Conservation (phyloP, 805 yeast species). For the Barnettozyma populi region DNA sequence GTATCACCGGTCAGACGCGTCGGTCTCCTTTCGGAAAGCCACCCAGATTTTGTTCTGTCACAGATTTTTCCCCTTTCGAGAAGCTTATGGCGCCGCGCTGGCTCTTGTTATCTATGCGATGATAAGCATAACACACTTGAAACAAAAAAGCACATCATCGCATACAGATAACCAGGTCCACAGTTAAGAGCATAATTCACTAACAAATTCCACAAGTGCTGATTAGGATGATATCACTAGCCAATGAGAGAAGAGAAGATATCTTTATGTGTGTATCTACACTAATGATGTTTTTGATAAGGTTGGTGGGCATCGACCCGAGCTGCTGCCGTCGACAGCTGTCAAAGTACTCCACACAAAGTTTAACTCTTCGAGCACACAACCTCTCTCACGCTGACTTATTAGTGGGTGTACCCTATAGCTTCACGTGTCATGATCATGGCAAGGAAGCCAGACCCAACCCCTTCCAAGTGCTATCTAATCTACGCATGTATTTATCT, state of each 20-base stretch:
- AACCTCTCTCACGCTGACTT: too few species aligned
- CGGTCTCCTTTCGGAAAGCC: background rate
- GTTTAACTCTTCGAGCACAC: too few species aligned
- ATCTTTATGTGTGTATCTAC: too few species aligned
- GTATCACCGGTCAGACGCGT: background rate
- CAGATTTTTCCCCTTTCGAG: background rate
- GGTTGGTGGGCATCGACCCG: too few species aligned
- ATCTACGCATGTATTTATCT: too few species aligned
- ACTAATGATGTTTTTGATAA: background rate
- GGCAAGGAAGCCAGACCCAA: too few species aligned
- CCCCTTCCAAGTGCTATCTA: too few species aligned
- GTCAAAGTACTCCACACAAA: background rate
- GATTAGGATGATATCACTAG: background rate
- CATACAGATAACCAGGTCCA: background rate
- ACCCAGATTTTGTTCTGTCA: background rate
- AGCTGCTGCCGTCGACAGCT: background rate
- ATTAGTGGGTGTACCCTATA: too few species aligned
- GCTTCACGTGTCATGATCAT: too few species aligned
- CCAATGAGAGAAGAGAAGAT: background rate
- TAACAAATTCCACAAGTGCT: background rate
- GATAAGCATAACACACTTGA: slow-evolving; percentile 1
- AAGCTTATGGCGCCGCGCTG: background rate
- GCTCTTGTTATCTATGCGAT: background rate
- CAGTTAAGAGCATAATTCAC: background rate
- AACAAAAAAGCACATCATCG: background rate